Percentiles rank a stretch among this genome's conserved stretches.
Conservation (phyloP, 345 rosid genomes). For the Brassica nigra region DNA sequence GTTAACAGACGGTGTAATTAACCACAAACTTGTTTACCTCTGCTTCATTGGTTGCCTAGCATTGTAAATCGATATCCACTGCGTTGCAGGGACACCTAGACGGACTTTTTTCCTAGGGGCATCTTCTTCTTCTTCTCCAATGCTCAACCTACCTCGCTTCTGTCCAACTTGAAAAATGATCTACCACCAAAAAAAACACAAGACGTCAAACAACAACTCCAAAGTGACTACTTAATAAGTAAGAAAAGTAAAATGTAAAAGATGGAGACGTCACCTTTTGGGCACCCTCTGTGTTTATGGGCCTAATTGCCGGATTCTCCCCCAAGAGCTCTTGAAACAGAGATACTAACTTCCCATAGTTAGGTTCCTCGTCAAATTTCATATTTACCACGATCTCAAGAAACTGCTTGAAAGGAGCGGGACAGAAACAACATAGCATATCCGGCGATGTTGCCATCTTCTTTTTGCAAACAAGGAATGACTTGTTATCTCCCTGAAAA, state of each 20-base stretch:
- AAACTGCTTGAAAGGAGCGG: constrained; percentile 77
- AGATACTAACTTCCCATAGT: constrained; percentile 86
- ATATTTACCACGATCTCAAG: constrained; percentile 91
- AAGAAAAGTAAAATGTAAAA: constrained; percentile 11
- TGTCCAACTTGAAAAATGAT: constrained; percentile 88
- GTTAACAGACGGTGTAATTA: neutral
- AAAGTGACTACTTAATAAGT: constrained; percentile 6
- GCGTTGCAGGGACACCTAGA: constrained; percentile 88
- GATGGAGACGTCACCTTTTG: constrained; percentile 61
- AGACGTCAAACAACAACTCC: constrained; percentile 24
- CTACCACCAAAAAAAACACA: constrained; percentile 41
- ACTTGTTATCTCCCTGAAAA: constrained; percentile 92
- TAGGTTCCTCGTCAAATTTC: constrained; percentile 96
- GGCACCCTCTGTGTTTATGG: constrained; percentile 96
- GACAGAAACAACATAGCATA: constrained; percentile 89
- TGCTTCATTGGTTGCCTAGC: constrained; percentile 97
- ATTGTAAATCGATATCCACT: constrained; percentile 94
- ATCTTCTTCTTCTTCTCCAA: constrained; percentile 86
- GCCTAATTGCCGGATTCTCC: constrained; percentile 74
- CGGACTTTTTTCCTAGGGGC: constrained; percentile 92
- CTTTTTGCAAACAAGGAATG: constrained; percentile 95
- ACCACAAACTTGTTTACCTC: constrained; percentile 53
- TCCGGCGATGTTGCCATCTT: constrained; percentile 94
- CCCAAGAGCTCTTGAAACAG: constrained; percentile 76
- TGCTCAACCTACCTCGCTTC: constrained; percentile 83